Conservation (phyloP, 352 stramenopile species). For the Pythium apleroticum region DNA sequence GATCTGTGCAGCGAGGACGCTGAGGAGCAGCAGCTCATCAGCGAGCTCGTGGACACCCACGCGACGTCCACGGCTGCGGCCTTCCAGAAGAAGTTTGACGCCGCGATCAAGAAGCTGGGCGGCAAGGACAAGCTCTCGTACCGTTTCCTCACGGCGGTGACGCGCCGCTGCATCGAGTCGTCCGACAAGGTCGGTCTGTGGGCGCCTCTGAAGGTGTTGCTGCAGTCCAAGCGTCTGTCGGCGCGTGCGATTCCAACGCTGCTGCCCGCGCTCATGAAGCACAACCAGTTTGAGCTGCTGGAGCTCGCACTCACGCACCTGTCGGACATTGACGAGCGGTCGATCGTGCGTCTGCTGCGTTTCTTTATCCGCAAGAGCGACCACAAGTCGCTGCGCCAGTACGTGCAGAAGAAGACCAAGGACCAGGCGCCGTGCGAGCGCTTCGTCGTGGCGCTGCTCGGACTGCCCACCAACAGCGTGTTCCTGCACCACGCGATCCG, state of each 20-base stretch:
- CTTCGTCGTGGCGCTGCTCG: constrained; percentile 56
- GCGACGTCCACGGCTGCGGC: constrained; percentile 38
- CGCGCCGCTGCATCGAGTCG: constrained; percentile 58
- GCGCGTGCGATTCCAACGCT: constrained; percentile 60
- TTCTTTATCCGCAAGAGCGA: constrained; percentile 73
- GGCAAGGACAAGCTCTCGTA: constrained; percentile 41
- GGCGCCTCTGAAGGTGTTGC: constrained; percentile 46
- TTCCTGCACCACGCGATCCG: constrained; percentile 81
- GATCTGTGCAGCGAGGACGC: constrained; percentile 48
- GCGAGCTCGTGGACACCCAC: constrained; percentile 43
- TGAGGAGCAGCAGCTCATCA: constrained; percentile 54
- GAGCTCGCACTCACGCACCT: constrained; percentile 63
- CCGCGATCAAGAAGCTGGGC: constrained; percentile 37
- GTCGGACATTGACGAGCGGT: constrained; percentile 76
- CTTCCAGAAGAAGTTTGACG: constrained; percentile 54
- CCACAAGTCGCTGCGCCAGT: constrained; percentile 36
- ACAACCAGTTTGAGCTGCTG: constrained; percentile 66
- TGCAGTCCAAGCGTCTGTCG: constrained; percentile 62
- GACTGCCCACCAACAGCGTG: constrained; percentile 62
- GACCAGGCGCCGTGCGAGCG: constrained; percentile 38
- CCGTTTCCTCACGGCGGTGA: constrained; percentile 58
- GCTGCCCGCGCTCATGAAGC: constrained; percentile 60
- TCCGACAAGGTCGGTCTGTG: constrained; percentile 49
- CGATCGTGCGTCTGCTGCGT: constrained; percentile 66
- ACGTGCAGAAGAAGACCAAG: constrained; percentile 37